Evolutionary conservation across 1,284 basidiomycete genomes (phyloP).

Genomic region (Coniophora puteana): DNA sequence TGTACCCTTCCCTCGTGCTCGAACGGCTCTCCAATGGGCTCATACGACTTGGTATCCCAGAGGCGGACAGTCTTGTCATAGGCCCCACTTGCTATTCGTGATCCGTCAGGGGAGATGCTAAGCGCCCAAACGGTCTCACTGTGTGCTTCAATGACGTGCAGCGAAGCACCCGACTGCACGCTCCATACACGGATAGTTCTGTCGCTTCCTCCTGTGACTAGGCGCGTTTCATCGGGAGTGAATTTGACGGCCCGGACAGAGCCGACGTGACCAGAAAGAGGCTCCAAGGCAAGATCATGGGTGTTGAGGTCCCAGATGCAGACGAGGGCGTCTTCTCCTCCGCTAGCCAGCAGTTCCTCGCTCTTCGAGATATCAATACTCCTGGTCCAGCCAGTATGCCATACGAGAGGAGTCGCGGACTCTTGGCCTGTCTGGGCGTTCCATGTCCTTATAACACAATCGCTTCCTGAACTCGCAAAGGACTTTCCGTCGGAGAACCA

Average conservation of each 20-base stretch:
- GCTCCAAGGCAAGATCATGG: background rate
- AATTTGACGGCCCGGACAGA: conserved; percentile 16
- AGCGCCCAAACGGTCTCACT: too few species aligned
- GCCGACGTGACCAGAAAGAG: conserved; percentile 8
- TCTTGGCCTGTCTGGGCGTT: background rate
- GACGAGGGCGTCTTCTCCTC: conserved; percentile 4
- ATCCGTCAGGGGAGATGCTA: too few species aligned
- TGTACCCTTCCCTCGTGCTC: too few species aligned
- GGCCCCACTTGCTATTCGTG: too few species aligned
- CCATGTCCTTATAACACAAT: background rate
- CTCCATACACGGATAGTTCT: conserved; percentile 8
- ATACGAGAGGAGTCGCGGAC: background rate
- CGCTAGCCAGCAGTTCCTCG: conserved; percentile 1
- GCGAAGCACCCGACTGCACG: too few species aligned
- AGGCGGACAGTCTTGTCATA: too few species aligned
- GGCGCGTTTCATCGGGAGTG: conserved; percentile 15
- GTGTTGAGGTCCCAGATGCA: conserved; percentile 5
- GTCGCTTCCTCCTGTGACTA: conserved; percentile 10
- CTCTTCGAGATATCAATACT: conserved; percentile 6
- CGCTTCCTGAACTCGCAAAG: background rate
- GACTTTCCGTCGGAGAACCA: background rate
- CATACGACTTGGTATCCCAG: too few species aligned
- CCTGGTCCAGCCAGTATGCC: conserved; percentile 1
- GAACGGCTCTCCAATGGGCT: too few species aligned
- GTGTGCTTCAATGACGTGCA: too few species aligned